Evolutionary conservation across 768 basidiomycete genomes (phyloP).

Genomic region (Russula brevipes): DNA sequence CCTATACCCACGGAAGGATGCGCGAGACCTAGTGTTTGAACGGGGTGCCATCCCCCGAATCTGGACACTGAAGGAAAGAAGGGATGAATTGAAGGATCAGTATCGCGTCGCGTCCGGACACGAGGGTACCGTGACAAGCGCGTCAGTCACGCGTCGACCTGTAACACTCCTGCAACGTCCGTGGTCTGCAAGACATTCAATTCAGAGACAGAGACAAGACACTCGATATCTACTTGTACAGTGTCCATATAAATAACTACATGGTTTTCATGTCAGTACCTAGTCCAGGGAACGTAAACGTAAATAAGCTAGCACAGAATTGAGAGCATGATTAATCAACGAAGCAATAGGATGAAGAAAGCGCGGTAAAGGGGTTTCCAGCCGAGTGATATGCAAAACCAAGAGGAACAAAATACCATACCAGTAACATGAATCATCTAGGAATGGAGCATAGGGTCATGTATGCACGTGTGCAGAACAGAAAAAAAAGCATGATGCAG

Average conservation of each 20-base stretch:
- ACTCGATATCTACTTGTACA: conserved; percentile 4
- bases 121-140: conserved; percentile 8
- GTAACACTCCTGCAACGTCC: too few species aligned
- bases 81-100: background rate
- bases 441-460: conserved; percentile 11
- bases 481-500: background rate
- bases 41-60: conserved; percentile 17
- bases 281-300: conserved; percentile 12
- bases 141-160: conserved; percentile 13
- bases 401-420: conserved; percentile 12
- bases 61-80: background rate
- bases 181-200: background rate
- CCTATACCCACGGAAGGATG: conserved; percentile 38
- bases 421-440: conserved; percentile 9
- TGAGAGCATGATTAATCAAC: conserved; percentile 19
- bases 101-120: background rate
- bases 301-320: conserved; percentile 17
- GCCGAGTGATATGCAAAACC: conserved; percentile 1
- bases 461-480: background rate
- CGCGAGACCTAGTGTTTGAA: conserved; percentile 29
- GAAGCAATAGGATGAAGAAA: conserved; percentile 8
- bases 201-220: too few species aligned
- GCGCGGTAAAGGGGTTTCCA: conserved; percentile 3
- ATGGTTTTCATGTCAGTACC: conserved; percentile 15
- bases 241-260: conserved; percentile 15